Conservation (phyloP, 441 rosid species). For the Erodium moschatum region DNA sequence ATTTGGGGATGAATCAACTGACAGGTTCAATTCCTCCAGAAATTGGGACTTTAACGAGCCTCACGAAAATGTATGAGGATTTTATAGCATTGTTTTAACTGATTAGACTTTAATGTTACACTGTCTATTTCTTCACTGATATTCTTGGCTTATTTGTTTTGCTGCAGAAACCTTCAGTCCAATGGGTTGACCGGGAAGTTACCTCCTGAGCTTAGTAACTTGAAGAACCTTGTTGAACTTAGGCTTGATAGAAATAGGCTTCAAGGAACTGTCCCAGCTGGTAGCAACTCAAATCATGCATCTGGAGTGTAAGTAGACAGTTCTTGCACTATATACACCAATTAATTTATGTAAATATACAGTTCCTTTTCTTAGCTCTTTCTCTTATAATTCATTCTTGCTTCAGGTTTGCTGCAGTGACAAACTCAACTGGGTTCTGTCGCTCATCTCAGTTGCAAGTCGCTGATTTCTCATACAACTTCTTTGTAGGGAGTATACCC, state of each 20-base stretch:
- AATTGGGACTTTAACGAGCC: constrained; percentile 50
- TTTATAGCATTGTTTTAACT: constrained; percentile 6
- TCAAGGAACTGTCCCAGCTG: constrained; percentile 64
- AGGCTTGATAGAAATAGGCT: constrained; percentile 68
- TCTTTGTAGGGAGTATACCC: constrained; percentile 69
- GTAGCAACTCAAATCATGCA: constrained; percentile 27
- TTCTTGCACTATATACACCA: background rate
- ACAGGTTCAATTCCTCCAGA: constrained; percentile 80
- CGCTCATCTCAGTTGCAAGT: constrained; percentile 55
- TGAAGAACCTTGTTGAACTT: constrained; percentile 66
- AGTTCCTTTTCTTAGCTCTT: too few relatives aligned
- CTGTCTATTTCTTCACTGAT: constrained; percentile 13
- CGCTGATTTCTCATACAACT: constrained; percentile 77
- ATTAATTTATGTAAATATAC: too few relatives aligned
- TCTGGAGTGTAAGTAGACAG: constrained; percentile 40
- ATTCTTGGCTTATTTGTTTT: constrained; percentile 13
- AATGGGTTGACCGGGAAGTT: constrained; percentile 75
- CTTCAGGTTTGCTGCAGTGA: constrained; percentile 52
- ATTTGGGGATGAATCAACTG: constrained; percentile 79
- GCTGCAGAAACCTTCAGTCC: constrained; percentile 72
- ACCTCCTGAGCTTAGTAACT: constrained; percentile 66
- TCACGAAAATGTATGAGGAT: constrained; percentile 41
- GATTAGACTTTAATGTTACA: constrained; percentile 8
- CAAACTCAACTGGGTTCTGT: constrained; percentile 57
- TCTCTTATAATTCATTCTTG: constrained; percentile 16